A percentile compares a stretch with the other conserved stretches of the same genome.
Evolutionary conservation across 2,329 filamentous ascomycete species (phyloP).

Genomic region (Cylindrodendrum hubeiense): DNA sequence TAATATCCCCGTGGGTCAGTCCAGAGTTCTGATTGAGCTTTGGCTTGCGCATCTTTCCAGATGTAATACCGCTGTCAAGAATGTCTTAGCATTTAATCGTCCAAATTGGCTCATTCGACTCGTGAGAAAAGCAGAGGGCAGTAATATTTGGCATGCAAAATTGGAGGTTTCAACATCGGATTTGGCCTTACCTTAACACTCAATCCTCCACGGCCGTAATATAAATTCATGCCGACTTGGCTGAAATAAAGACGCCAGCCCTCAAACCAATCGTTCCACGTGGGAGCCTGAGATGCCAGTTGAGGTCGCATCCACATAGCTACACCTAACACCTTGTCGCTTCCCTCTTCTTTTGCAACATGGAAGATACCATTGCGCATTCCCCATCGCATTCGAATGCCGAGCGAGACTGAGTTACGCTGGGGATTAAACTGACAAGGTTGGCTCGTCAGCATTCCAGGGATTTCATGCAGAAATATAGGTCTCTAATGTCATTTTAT

Average conservation of each 20-base stretch:
- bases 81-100: neutral
- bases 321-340: slow-evolving; percentile 72
- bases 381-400: slow-evolving; percentile 76
- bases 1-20: slow-evolving; percentile 76
- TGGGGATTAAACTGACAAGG: slow-evolving; percentile 65
- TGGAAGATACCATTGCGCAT: slow-evolving; percentile 78
- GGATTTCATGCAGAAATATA: too few relatives aligned
- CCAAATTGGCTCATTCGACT: too few relatives aligned
- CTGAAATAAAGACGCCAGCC: slow-evolving; percentile 75
- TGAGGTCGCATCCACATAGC: slow-evolving; percentile 79
- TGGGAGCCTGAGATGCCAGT: slow-evolving; percentile 58
- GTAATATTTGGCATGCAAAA: too few relatives aligned
- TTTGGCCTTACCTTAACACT: slow-evolving; percentile 64
- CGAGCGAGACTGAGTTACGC: slow-evolving; percentile 73
- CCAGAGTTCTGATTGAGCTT: slow-evolving; percentile 74
- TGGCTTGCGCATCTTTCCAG: slow-evolving; percentile 76
- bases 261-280: slow-evolving; percentile 73
- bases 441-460: neutral
- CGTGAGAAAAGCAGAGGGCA: too few relatives aligned
- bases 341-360: slow-evolving; percentile 72
- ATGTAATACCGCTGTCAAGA: slow-evolving; percentile 72
- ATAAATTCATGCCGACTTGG: slow-evolving; percentile 76
- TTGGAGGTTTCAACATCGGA: too few relatives aligned
- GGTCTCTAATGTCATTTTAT: neutral
- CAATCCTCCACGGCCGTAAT: slow-evolving; percentile 76